Evolutionary conservation across 2,329 filamentous ascomycete genomes (phyloP).

Genomic region (Colletotrichum musae): DNA sequence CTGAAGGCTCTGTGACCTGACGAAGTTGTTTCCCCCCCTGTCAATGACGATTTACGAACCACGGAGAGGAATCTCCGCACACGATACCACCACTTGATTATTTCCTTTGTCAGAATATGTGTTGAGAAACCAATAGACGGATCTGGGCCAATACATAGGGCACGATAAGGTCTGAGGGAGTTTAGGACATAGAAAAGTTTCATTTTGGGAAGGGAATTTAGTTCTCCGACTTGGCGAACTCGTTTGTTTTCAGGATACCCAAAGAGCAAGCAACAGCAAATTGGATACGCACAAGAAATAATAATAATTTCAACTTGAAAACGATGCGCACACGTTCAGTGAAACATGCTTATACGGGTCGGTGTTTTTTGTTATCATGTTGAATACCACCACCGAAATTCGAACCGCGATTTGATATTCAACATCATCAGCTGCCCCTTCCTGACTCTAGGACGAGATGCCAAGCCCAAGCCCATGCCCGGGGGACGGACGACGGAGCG

Average conservation of each 20-base stretch:
- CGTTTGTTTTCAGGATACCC: slow-evolving; percentile 31
- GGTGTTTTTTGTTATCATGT: too few relatives aligned
- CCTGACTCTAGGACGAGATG: too few relatives aligned
- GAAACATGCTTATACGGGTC: too few relatives aligned
- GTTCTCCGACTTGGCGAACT: slow-evolving; percentile 1
- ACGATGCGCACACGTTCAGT: neutral
- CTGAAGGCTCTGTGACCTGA: neutral
- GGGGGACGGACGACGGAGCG: neutral
- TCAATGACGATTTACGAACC: slow-evolving; percentile 27
- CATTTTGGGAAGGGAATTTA: neutral
- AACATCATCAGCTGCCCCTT: too few relatives aligned
- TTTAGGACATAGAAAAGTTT: neutral
- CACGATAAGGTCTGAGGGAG: neutral
- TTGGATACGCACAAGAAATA: slow-evolving; percentile 9
- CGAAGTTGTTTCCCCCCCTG: neutral
- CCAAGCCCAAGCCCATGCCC: too few relatives aligned
- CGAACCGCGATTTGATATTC: too few relatives aligned
- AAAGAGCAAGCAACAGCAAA: slow-evolving; percentile 28
- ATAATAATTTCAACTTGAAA: neutral
- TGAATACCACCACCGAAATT: too few relatives aligned
- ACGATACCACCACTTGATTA: slow-evolving; percentile 20
- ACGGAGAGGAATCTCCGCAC: neutral
- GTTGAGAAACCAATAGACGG: neutral
- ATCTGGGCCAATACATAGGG: neutral
- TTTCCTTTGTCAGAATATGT: slow-evolving; percentile 14